Conservation (phyloP, 495 filamentous ascomycete genomes). For the Rusavskia elegans region DNA sequence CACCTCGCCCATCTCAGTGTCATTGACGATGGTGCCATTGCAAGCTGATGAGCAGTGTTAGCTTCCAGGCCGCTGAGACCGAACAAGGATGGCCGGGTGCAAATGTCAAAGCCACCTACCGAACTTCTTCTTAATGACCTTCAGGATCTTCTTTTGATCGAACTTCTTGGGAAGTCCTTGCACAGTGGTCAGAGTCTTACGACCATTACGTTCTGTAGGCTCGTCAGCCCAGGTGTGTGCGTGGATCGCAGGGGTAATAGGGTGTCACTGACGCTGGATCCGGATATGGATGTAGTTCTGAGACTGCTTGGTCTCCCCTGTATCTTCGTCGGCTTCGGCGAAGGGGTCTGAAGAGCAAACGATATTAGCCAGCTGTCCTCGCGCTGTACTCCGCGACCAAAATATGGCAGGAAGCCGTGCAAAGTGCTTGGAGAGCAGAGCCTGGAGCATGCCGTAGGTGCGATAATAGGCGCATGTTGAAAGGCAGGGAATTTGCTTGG, state of each 20-base stretch:
- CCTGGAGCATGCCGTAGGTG: not conserved
- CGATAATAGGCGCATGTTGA: not conserved
- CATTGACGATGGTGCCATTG: slow-evolving; percentile 99
- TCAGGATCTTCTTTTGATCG: slow-evolving; percentile 98
- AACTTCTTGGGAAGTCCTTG: slow-evolving; percentile 97
- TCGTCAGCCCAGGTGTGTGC: not conserved
- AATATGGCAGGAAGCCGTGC: too few relatives aligned
- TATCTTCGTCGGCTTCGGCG: slow-evolving; percentile 99
- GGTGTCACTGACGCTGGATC: slow-evolving; percentile 76
- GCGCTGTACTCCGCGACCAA: not conserved
- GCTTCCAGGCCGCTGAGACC: not conserved
- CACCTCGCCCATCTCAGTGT: slow-evolving; percentile 97
- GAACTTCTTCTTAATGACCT: slow-evolving; percentile 99
- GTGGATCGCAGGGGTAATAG: slow-evolving; percentile 11
- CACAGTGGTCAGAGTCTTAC: slow-evolving; percentile 98
- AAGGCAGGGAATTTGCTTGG: not conserved
- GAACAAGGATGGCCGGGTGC: too few relatives aligned
- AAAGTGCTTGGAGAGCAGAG: slow-evolving; percentile 66
- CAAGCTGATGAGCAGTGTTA: slow-evolving; percentile 47
- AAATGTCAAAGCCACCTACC: slow-evolving; percentile 36
- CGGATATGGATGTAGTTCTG: slow-evolving; percentile 99
- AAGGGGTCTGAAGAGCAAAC: slow-evolving; percentile 67
- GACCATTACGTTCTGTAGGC: slow-evolving; percentile 91
- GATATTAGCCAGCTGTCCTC: not conserved
- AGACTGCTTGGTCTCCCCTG: slow-evolving; percentile 79